These are phyloP conservation scores for Fusarium clavum DNA, from an alignment of 2,329 filamentous ascomycete genomes.

Conservation along the genomic window DNA sequence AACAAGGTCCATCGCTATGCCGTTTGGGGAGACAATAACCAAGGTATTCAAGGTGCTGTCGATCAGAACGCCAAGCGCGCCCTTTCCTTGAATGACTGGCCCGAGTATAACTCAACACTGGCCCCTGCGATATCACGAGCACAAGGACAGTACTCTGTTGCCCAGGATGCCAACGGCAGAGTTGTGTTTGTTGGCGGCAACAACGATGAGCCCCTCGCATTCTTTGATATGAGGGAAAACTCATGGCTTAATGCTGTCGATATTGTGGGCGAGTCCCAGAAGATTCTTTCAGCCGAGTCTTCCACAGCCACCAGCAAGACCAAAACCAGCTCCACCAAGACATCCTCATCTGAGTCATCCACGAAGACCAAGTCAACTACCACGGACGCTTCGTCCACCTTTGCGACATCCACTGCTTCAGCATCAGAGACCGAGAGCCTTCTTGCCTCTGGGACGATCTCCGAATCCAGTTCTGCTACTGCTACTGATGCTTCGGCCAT, in stretches of 20 bases:
- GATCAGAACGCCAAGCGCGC: constrained; percentile 54
- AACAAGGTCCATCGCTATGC: constrained; percentile 79
- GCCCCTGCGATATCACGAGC: constrained; percentile 73
- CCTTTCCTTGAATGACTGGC: constrained; percentile 74
- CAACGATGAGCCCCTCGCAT: constrained; percentile 72
- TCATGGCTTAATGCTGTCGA: constrained; percentile 79
- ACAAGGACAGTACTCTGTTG: constrained; percentile 72
- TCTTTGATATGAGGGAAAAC: constrained; percentile 83
- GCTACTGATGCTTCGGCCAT: constrained; percentile 44
- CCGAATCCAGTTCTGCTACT: constrained; percentile 43
- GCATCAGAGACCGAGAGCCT: constrained; percentile 35
- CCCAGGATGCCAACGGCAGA: constrained; percentile 72
- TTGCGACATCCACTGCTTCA: constrained; percentile 42
- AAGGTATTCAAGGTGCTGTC: constrained; percentile 59
- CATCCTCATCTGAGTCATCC: constrained; percentile 41
- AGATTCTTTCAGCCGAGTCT: constrained; percentile 49
- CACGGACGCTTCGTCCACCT: constrained; percentile 39
- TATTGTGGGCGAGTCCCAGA: constrained; percentile 65
- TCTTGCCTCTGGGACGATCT: constrained; percentile 43
- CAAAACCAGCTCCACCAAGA: constrained; percentile 34
- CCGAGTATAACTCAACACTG: constrained; percentile 79
- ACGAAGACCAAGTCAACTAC: constrained; percentile 46
- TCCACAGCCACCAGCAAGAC: constrained; percentile 22
- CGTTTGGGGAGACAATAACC: constrained; percentile 71
- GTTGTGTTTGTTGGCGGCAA: constrained; percentile 85